phyloP scores from a whole-genome alignment of 140 eudicot genomes.

The Eryngium alpinum region DNA sequence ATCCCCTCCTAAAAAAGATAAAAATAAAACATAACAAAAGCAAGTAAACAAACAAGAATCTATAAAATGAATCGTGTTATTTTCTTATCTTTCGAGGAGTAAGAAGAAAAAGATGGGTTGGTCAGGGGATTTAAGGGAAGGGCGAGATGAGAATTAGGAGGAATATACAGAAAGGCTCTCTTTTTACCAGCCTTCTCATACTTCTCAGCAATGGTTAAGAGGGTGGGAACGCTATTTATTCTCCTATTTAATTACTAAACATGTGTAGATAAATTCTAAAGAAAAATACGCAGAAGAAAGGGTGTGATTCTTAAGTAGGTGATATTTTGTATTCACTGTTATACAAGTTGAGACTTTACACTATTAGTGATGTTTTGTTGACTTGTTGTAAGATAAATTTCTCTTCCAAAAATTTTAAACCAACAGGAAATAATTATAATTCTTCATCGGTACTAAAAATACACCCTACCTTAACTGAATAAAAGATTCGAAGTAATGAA shows the following conservation, averaged over 20 bases:
- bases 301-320: slow-evolving; percentile 37
- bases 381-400: too few relatives aligned
- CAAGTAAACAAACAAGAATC: slow-evolving; percentile 41
- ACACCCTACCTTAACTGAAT: too few relatives aligned
- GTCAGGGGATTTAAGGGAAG: slow-evolving; percentile 33
- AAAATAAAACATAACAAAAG: not conserved
- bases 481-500: too few relatives aligned
- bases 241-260: slow-evolving; percentile 13
- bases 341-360: not conserved
- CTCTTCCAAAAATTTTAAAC: too few relatives aligned
- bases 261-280: not conserved
- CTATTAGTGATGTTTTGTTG: too few relatives aligned
- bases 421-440: too few relatives aligned
- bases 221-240: slow-evolving; percentile 40
- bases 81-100: slow-evolving; percentile 8
- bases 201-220: slow-evolving; percentile 49
- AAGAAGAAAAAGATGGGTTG: slow-evolving; percentile 37
- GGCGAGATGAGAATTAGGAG: slow-evolving; percentile 75
- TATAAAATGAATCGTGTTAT: slow-evolving; percentile 50
- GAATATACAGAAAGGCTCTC: slow-evolving; percentile 58
- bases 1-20: slow-evolving; percentile 37
- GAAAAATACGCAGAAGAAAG: slow-evolving; percentile 40
- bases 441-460: too few relatives aligned
- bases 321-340: not conserved
- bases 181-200: slow-evolving; percentile 56